Percentiles rank a stretch among this genome's conserved stretches.
Conservation (phyloP, 495 filamentous ascomycete genomes). For the Hypoxylon intermedium region DNA sequence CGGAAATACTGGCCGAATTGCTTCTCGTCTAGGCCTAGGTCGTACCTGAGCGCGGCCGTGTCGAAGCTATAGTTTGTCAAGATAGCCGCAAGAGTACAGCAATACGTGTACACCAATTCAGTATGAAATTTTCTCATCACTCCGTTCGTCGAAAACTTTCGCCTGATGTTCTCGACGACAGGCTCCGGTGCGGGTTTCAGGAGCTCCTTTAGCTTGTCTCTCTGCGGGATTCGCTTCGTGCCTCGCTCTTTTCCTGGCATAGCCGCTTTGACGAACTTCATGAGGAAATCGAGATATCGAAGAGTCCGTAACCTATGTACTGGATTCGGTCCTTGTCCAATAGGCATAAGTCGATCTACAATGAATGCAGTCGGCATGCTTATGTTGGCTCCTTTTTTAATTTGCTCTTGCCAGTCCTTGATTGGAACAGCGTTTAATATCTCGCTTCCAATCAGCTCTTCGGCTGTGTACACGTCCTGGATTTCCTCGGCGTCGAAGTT, state of each 20-base stretch:
- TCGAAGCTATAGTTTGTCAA: conserved; percentile 82
- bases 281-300: conserved; percentile 69
- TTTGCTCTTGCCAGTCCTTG: conserved; percentile 76
- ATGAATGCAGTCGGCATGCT: conserved; percentile 71
- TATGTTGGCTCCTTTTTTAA: conserved; percentile 63
- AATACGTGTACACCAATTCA: conserved; percentile 71
- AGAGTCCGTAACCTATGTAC: conserved; percentile 66
- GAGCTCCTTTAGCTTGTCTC: conserved; percentile 57
- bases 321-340: conserved; percentile 64
- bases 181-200: conserved; percentile 62
- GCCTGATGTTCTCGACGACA: conserved; percentile 70
- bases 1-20: conserved; percentile 72
- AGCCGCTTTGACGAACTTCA: conserved; percentile 62
- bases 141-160: conserved; percentile 71
- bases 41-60: conserved; percentile 74
- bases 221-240: conserved; percentile 50
- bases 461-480: conserved; percentile 81
- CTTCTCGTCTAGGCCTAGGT: conserved; percentile 76
- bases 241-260: conserved; percentile 49
- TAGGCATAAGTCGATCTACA: conserved; percentile 62
- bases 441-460: conserved; percentile 69
- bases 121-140: conserved; percentile 66
- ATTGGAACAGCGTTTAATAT: conserved; percentile 67
- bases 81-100: conserved; percentile 70
- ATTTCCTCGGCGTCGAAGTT: conserved; percentile 75